phyloP scores from a whole-genome alignment of 805 yeast genomes.

The Pichia deserticola region DNA sequence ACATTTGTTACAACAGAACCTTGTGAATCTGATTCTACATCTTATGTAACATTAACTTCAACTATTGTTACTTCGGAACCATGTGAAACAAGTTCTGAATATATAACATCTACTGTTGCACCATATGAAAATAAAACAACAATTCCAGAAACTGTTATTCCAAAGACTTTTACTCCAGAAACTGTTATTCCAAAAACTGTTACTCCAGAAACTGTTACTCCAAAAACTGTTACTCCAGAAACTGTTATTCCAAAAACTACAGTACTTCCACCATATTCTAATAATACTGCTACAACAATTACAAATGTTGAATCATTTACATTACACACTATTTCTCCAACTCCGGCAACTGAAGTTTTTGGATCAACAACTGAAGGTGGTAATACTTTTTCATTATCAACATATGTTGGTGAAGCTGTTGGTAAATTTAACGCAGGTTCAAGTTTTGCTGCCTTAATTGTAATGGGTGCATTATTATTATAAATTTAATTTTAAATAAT shows the following conservation, averaged over 20 bases:
- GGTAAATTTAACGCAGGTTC: not conserved
- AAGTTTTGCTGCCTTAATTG: not conserved
- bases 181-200: no score
- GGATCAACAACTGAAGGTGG: not conserved
- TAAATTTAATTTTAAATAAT: not conserved
- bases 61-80: not conserved
- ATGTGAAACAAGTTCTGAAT: not conserved
- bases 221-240: no score
- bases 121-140: not conserved
- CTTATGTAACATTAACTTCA: not conserved
- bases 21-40: not conserved
- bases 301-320: no score
- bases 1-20: not conserved
- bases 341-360: not conserved
- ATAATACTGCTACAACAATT: no score
- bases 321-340: not conserved
- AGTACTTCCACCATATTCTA: no score
- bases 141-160: no score
- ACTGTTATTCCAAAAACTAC: no score
- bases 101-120: not conserved
- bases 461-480: not conserved
- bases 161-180: no score
- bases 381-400: not conserved
- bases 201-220: no score
- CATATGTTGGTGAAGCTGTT: conserved; percentile 2